Conservation (phyloP, 73 alveolate species). For the Tetrahymena elliotti region DNA sequence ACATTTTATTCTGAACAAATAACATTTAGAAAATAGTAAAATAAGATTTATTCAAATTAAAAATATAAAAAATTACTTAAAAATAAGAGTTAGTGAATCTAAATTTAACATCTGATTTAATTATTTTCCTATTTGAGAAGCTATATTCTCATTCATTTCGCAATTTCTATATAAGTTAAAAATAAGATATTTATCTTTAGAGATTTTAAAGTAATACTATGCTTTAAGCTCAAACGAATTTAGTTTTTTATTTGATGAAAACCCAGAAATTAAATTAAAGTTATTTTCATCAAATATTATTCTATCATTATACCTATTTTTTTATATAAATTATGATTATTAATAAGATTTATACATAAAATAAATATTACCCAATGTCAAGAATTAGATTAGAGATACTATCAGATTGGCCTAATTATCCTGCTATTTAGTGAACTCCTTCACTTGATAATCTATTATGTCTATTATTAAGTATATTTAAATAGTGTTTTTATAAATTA, state of each 20-base stretch:
- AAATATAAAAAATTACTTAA: not conserved
- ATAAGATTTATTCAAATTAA: too few relatives aligned
- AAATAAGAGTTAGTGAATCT: not conserved
- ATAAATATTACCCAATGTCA: not conserved
- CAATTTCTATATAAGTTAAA: not conserved
- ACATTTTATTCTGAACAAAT: too few relatives aligned
- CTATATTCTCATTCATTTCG: not conserved
- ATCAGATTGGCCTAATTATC: not conserved
- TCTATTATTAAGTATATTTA: not conserved
- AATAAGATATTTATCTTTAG: too few relatives aligned
- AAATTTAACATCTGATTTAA: too few relatives aligned
- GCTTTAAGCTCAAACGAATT: not conserved
- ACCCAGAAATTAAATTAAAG: not conserved
- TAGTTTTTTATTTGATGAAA: not conserved
- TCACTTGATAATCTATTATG: not conserved
- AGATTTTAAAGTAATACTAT: not conserved
- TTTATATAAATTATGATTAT: too few relatives aligned
- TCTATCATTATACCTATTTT: not conserved
- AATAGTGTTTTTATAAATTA: too few relatives aligned
- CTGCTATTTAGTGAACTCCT: not conserved
- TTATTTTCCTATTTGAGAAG: not conserved
- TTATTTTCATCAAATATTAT: not conserved
- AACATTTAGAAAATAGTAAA: too few relatives aligned
- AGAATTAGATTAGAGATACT: not conserved
- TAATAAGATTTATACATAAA: too few relatives aligned